Conservation (phyloP, 2,329 filamentous ascomycete genomes). For the Exophiala bonariae region DNA sequence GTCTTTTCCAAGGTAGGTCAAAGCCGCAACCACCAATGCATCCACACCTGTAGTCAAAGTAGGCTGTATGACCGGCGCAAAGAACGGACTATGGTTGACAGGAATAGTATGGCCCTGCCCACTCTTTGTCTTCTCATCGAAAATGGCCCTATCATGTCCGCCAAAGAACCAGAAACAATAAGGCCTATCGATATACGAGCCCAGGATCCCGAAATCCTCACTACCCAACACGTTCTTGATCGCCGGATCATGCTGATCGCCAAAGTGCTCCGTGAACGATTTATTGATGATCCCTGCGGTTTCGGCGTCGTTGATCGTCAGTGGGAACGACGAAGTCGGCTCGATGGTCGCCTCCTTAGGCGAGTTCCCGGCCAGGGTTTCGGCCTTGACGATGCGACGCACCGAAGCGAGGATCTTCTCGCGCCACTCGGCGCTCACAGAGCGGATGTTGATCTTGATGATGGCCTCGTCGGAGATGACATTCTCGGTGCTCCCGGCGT, state of each 20-base stretch:
- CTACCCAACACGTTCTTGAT: conserved; percentile 32
- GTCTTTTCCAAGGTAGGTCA: conserved; percentile 45
- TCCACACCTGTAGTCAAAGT: conserved; percentile 56
- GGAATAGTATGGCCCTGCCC: conserved; percentile 52
- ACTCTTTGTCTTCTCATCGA: conserved; percentile 50
- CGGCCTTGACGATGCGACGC: conserved; percentile 57
- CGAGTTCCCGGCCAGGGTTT: conserved; percentile 53
- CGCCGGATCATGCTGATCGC: conserved; percentile 26
- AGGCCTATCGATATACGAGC: conserved; percentile 49
- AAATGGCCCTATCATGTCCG: conserved; percentile 38
- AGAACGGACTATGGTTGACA: conserved; percentile 60
- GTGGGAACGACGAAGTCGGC: conserved; percentile 52
- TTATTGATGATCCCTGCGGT: conserved; percentile 46
- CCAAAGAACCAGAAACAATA: conserved; percentile 60
- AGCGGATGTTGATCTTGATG: conserved; percentile 57
- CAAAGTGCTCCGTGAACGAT: conserved; percentile 51
- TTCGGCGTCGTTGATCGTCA: conserved; percentile 52
- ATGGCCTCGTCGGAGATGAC: conserved; percentile 58
- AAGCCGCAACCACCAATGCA: conserved; percentile 52
- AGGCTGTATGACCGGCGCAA: conserved; percentile 60
- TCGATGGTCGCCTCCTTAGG: conserved; percentile 49
- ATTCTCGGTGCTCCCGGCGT: conserved; percentile 61
- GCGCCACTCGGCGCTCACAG: conserved; percentile 47
- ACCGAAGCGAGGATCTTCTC: conserved; percentile 49
- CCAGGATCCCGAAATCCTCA: conserved; percentile 62